A percentile compares a stretch with the other conserved stretches of the same genome.
Conservation (phyloP, 371 early-diverging fungal species). For the Sanchytrium tribonematis region DNA sequence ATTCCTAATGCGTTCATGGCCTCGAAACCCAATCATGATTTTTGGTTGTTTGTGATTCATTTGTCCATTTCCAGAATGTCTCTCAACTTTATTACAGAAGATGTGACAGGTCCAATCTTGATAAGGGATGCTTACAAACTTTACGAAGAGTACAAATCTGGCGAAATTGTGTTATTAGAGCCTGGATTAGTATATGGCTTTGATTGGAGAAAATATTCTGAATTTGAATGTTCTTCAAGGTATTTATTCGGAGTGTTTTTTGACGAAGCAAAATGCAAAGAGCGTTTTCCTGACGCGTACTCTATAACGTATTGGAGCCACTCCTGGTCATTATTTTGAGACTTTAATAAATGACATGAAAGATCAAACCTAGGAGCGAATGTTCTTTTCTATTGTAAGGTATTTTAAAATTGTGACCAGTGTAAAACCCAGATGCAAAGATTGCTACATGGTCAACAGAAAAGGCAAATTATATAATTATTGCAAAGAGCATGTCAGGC, state of each 20-base stretch:
- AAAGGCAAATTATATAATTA: no score
- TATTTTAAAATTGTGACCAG: no score
- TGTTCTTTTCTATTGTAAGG: no score
- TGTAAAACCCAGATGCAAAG: no score
- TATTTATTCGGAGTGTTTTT: not conserved
- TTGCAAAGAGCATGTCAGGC: no score
- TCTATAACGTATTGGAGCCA: not conserved
- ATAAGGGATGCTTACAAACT: not conserved
- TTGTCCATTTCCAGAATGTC: not conserved
- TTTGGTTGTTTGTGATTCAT: conserved; percentile 3
- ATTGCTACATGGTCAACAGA: no score
- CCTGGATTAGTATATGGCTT: not conserved
- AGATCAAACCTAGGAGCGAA: no score
- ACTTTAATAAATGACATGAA: no score
- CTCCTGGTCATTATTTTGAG: no score
- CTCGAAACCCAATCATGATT: conserved; percentile 1
- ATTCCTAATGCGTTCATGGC: conserved; percentile 5
- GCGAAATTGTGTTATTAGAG: not conserved
- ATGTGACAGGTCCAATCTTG: not conserved
- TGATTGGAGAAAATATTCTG: not conserved
- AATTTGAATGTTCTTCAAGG: not conserved
- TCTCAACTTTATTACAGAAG: not conserved
- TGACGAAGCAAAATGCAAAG: not conserved
- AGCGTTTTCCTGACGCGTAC: not conserved
- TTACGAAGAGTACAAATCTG: not conserved